Percentiles rank a stretch among this genome's conserved stretches.
These are phyloP conservation scores for Evansstolkia leycettana DNA, from an alignment of 495 filamentous ascomycete species.

Conservation along the genomic window DNA sequence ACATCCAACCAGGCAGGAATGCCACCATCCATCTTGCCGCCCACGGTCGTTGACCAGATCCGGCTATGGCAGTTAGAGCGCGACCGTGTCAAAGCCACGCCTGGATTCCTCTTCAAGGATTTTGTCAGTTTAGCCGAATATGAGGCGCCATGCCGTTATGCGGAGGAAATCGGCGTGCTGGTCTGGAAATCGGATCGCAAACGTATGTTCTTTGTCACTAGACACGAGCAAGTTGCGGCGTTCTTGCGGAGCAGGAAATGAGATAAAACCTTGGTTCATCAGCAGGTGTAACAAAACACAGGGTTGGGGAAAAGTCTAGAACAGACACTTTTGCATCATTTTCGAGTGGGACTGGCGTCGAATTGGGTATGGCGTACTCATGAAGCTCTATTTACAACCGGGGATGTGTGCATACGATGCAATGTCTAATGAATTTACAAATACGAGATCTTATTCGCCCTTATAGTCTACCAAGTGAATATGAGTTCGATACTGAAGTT, in stretches of 20 bases:
- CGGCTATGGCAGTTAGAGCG: conserved; percentile 95
- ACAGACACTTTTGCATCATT: neutral
- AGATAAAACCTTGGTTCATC: no score
- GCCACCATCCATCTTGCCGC: conserved; percentile 57
- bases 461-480: no score
- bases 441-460: no score
- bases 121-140: conserved; percentile 71
- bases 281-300: no score
- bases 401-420: no score
- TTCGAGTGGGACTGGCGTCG: neutral
- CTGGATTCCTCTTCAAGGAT: conserved; percentile 82
- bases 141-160: conserved; percentile 59
- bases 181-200: conserved; percentile 72
- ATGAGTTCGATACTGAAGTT: no score
- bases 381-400: no score
- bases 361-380: no score
- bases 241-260: conserved; percentile 53
- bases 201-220: conserved; percentile 76
- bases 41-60: conserved; percentile 96
- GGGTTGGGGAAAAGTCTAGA: no score
- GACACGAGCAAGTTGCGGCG: conserved; percentile 69
- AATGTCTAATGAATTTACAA: no score
- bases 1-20: conserved; percentile 24
- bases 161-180: conserved; percentile 84
- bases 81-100: conserved; percentile 72